Percentiles rank a stretch among this genome's conserved stretches.
These are phyloP conservation scores for Ogataea corticis DNA, from an alignment of 805 yeast genomes.

Conservation along the genomic window DNA sequence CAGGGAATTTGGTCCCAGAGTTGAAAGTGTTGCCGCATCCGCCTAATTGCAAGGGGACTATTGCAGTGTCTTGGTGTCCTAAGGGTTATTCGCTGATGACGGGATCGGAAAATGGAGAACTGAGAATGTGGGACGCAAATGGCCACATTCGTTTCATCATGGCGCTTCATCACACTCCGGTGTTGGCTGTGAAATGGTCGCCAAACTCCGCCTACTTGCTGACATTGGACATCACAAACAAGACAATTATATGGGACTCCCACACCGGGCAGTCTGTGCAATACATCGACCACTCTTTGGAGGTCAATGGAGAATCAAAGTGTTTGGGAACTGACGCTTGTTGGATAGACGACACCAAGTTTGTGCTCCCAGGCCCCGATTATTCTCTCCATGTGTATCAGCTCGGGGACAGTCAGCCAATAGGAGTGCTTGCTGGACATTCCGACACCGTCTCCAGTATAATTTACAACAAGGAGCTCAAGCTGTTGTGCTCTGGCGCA, in stretches of 20 bases:
- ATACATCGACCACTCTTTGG: conserved; percentile 38
- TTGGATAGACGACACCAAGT: conserved; percentile 72
- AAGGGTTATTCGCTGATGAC: conserved; percentile 63
- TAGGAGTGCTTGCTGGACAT: conserved; percentile 65
- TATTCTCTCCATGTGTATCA: conserved; percentile 58
- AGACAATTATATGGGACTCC: conserved; percentile 67
- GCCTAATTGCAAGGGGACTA: conserved; percentile 25
- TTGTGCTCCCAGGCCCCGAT: conserved; percentile 66
- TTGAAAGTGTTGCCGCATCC: conserved; percentile 26
- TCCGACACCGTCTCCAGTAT: conserved; percentile 56
- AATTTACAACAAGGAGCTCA: conserved; percentile 50
- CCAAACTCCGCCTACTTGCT: conserved; percentile 51
- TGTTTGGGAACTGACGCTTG: conserved; percentile 55
- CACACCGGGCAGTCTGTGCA: conserved; percentile 50
- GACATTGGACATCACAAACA: conserved; percentile 58
- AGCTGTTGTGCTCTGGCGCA: conserved; percentile 69
- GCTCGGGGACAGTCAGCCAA: conserved; percentile 45
- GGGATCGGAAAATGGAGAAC: conserved; percentile 67
- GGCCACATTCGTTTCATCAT: conserved; percentile 63
- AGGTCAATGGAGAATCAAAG: conserved; percentile 13
- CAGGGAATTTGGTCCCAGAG: conserved; percentile 15
- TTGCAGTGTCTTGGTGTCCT: conserved; percentile 60
- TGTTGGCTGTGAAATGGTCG: conserved; percentile 63
- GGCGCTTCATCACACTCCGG: conserved; percentile 53
- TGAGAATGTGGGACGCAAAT: conserved; percentile 74